Evolutionary conservation across 2,329 filamentous ascomycete species (phyloP).

Genomic region (Ilyonectria mors-panacis): DNA sequence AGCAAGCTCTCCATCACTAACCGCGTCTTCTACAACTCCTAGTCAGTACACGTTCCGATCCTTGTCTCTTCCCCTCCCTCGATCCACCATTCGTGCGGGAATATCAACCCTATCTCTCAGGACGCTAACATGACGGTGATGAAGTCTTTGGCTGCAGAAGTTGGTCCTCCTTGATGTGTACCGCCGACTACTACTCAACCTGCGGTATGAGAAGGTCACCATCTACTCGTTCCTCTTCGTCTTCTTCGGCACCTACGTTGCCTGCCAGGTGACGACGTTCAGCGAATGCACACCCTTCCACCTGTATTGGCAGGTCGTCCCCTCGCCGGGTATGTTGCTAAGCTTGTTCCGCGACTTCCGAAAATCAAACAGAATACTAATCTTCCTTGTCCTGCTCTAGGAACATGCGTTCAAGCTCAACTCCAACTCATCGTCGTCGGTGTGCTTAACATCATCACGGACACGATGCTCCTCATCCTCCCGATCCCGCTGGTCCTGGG

Average conservation of each 20-base stretch:
- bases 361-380: too few relatives aligned
- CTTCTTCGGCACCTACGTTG: constrained; percentile 35
- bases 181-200: constrained; percentile 33
- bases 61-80: too few relatives aligned
- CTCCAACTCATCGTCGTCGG: constrained; percentile 41
- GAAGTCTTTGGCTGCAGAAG: constrained; percentile 41
- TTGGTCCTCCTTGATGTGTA: constrained; percentile 39
- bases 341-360: neutral
- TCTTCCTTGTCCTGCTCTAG: neutral
- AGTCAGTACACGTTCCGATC: constrained; percentile 19
- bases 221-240: constrained; percentile 34
- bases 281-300: constrained; percentile 36
- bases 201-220: constrained; percentile 26
- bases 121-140: constrained; percentile 3
- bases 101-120: neutral
- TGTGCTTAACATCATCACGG: constrained; percentile 47
- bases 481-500: constrained; percentile 48
- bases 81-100: constrained; percentile 1
- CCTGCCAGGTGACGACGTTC: constrained; percentile 37
- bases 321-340: constrained; percentile 23
- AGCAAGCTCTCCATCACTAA: constrained; percentile 34
- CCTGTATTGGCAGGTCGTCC: constrained; percentile 37
- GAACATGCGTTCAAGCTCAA: constrained; percentile 35
- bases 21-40: constrained; percentile 35
- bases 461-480: constrained; percentile 47